phyloP scores from a whole-genome alignment of 2,329 filamentous ascomycete genomes.

The Chaetomiaceae sp. region DNA sequence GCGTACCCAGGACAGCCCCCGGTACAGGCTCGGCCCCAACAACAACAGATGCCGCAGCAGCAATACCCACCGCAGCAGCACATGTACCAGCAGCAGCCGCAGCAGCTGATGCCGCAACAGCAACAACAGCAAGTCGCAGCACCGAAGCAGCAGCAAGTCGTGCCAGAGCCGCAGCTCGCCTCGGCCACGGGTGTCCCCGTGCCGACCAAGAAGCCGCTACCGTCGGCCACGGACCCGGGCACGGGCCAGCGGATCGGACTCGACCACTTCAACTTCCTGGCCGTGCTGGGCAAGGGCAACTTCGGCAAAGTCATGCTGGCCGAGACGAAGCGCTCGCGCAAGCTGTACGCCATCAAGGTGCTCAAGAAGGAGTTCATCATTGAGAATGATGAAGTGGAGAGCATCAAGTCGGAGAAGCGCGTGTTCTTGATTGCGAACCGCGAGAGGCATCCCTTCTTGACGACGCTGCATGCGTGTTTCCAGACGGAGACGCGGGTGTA shows the following conservation, averaged over 20 bases:
- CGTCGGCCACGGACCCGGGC: slow-evolving; percentile 64
- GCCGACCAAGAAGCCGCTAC: slow-evolving; percentile 53
- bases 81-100: slow-evolving; percentile 30
- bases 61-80: slow-evolving; percentile 33
- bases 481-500: slow-evolving; percentile 98
- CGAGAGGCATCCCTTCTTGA: slow-evolving; percentile 90
- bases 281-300: slow-evolving; percentile 96
- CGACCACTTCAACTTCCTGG: slow-evolving; percentile 98
- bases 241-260: slow-evolving; percentile 83
- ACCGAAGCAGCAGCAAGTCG: slow-evolving; percentile 37
- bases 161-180: slow-evolving; percentile 32
- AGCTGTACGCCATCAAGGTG: slow-evolving; percentile 97
- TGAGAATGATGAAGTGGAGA: slow-evolving; percentile 98
- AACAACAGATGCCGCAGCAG: slow-evolving; percentile 34
- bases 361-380: slow-evolving; percentile 99
- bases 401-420: slow-evolving; percentile 92
- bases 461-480: slow-evolving; percentile 95
- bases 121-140: slow-evolving; percentile 27
- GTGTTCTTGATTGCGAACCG: slow-evolving; percentile 97
- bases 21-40: slow-evolving; percentile 32
- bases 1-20: slow-evolving; percentile 41
- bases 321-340: slow-evolving; percentile 86
- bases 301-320: slow-evolving; percentile 99
- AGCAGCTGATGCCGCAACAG: slow-evolving; percentile 26
- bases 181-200: slow-evolving; percentile 32